Evolutionary conservation across 371 early-diverging fungal genomes (phyloP).

Genomic region (Massospora cicadina): DNA sequence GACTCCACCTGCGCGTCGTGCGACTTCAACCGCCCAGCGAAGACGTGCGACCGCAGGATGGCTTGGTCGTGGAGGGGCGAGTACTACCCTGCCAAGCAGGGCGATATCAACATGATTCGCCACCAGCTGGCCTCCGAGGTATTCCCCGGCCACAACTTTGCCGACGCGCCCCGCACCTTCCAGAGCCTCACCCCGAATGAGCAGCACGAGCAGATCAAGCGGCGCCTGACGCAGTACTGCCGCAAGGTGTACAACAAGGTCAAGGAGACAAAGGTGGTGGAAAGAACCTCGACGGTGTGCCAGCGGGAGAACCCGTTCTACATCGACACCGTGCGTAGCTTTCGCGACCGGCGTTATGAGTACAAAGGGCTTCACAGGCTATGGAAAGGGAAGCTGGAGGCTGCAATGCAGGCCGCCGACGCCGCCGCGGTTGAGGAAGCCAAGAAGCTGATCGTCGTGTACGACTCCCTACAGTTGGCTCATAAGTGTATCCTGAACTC

Average conservation of each 20-base stretch:
- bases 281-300: constrained; percentile 82
- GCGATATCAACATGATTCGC: constrained; percentile 84
- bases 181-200: constrained; percentile 42
- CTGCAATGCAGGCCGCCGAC: constrained; percentile 40
- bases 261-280: constrained; percentile 57
- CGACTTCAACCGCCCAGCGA: constrained; percentile 78
- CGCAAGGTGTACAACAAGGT: constrained; percentile 79
- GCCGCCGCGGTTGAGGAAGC: constrained; percentile 65
- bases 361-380: constrained; percentile 90
- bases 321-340: constrained; percentile 92
- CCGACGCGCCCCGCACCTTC: constrained; percentile 40
- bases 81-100: constrained; percentile 75
- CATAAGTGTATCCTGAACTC: constrained; percentile 99
- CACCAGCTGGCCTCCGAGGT: constrained; percentile 67
- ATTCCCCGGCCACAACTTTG: constrained; percentile 42
- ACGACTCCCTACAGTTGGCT: constrained; percentile 95
- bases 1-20: constrained; percentile 89
- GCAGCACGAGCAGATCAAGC: constrained; percentile 51
- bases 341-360: constrained; percentile 97
- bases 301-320: constrained; percentile 99
- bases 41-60: constrained; percentile 88
- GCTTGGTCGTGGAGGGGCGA: constrained; percentile 98
- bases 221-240: constrained; percentile 76
- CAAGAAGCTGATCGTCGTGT: constrained; percentile 85
- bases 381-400: constrained; percentile 73